Evolutionary conservation across 208 protist genomes (phyloP).

Genomic region (Polymyxa betae): DNA sequence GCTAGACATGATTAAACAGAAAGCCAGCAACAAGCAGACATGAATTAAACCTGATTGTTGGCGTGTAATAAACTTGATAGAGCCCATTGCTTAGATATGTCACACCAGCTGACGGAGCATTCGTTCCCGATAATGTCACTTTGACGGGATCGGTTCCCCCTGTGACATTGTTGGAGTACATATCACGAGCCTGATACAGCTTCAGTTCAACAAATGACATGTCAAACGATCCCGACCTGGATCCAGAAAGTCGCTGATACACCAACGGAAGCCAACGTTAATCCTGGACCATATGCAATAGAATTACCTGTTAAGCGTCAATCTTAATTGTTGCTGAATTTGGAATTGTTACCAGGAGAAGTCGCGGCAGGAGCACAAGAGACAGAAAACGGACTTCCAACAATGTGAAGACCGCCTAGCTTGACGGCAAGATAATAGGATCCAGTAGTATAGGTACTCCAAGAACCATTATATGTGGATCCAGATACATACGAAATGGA

Average conservation of each 20-base stretch:
- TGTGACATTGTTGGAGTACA: slow-evolving; percentile 33
- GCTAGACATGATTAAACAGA: background rate
- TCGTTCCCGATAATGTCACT: slow-evolving; percentile 1
- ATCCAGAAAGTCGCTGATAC: slow-evolving; percentile 56
- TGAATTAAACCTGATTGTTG: background rate
- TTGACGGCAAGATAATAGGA: background rate
- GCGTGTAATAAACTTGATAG: slow-evolving; percentile 19
- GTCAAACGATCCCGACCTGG: slow-evolving; percentile 10
- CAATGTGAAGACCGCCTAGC: background rate
- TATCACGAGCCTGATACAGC: background rate
- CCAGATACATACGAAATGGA: background rate
- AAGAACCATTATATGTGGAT: background rate
- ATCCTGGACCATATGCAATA: slow-evolving; percentile 50
- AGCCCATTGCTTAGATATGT: background rate
- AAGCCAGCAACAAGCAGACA: background rate
- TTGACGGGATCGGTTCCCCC: background rate
- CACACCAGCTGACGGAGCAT: background rate
- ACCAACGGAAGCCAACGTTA: slow-evolving; percentile 60
- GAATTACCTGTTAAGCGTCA: background rate
- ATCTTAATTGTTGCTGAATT: background rate
- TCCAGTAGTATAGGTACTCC: background rate
- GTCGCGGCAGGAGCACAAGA: slow-evolving; percentile 44
- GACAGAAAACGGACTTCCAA: background rate
- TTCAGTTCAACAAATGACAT: background rate
- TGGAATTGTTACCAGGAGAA: slow-evolving; percentile 12